Evolutionary conservation across 257 asterid species (phyloP).

Genomic region (Buddleja alternifolia): DNA sequence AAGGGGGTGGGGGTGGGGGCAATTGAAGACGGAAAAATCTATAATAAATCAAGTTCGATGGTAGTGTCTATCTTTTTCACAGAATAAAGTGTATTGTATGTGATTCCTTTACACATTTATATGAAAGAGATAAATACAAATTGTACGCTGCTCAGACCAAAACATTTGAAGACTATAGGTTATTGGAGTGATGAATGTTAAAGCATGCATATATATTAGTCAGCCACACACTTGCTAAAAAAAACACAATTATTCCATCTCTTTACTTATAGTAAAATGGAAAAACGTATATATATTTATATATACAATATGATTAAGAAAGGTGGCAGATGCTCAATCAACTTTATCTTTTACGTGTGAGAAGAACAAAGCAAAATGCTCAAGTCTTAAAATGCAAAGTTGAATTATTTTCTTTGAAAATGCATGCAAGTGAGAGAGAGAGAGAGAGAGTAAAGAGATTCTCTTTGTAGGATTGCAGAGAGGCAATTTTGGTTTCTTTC

Average conservation of each 20-base stretch:
- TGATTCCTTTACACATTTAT: too few relatives aligned
- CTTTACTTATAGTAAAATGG: neutral
- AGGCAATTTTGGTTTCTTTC: slow-evolving; percentile 42
- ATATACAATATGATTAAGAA: slow-evolving; percentile 36
- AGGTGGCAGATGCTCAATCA: slow-evolving; percentile 53
- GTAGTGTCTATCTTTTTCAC: too few relatives aligned
- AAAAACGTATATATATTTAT: slow-evolving; percentile 15
- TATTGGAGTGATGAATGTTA: too few relatives aligned
- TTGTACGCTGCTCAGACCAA: too few relatives aligned
- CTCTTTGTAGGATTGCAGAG: slow-evolving; percentile 49
- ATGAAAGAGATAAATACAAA: too few relatives aligned
- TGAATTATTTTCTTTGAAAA: slow-evolving; percentile 21
- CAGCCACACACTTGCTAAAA: neutral
- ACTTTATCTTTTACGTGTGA: slow-evolving; percentile 63
- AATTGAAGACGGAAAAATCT: too few relatives aligned
- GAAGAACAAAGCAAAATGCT: slow-evolving; percentile 34
- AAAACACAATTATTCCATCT: neutral
- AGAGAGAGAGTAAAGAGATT: slow-evolving; percentile 43
- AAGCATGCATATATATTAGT: too few relatives aligned
- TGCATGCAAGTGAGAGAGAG: slow-evolving; percentile 34
- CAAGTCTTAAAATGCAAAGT: slow-evolving; percentile 26
- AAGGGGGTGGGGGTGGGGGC: too few relatives aligned
- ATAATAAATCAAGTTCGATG: too few relatives aligned
- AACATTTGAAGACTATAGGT: too few relatives aligned
- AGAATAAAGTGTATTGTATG: too few relatives aligned